Percentiles rank a stretch among this genome's conserved stretches.
Conservation (phyloP, 2,329 filamentous ascomycete species). For the Orbilia quercus region DNA sequence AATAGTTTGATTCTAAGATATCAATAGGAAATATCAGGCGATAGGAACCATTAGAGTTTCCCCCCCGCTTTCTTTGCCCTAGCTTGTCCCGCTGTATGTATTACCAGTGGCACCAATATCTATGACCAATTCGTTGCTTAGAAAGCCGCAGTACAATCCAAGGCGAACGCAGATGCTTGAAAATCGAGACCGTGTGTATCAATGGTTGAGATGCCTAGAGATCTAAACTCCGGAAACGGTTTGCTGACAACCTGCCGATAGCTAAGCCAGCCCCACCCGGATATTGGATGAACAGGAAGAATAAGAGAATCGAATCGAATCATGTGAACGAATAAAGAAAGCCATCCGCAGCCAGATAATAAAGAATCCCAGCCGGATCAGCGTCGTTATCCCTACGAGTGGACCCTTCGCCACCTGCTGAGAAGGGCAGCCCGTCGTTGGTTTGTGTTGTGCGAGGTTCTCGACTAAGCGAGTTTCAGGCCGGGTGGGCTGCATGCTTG, state of each 20-base stretch:
- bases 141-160: slow-evolving; percentile 6
- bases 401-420: slow-evolving; percentile 39
- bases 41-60: no score
- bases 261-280: no score
- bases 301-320: background rate
- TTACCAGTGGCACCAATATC: slow-evolving; percentile 15
- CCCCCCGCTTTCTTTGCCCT: no score
- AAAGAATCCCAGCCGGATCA: slow-evolving; percentile 26
- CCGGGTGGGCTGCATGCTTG: slow-evolving; percentile 13
- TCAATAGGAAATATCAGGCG: no score
- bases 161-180: slow-evolving; percentile 10
- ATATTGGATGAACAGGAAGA: slow-evolving; percentile 1
- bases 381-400: slow-evolving; percentile 16
- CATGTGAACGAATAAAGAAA: slow-evolving; percentile 11
- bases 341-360: slow-evolving; percentile 15
- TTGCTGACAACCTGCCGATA: no score
- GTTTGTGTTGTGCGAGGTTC: slow-evolving; percentile 30
- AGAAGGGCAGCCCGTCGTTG: slow-evolving; percentile 33
- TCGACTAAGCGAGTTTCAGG: slow-evolving; percentile 45
- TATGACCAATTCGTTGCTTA: slow-evolving; percentile 29
- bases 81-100: no score
- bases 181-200: background rate
- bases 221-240: slow-evolving; percentile 10
- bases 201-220: slow-evolving; percentile 16
- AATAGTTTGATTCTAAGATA: no score